Evolutionary conservation across 2,329 filamentous ascomycete genomes (phyloP), one percentile per base, ranked within the genome.

Genomic region (Cadophora sp.): DNA sequence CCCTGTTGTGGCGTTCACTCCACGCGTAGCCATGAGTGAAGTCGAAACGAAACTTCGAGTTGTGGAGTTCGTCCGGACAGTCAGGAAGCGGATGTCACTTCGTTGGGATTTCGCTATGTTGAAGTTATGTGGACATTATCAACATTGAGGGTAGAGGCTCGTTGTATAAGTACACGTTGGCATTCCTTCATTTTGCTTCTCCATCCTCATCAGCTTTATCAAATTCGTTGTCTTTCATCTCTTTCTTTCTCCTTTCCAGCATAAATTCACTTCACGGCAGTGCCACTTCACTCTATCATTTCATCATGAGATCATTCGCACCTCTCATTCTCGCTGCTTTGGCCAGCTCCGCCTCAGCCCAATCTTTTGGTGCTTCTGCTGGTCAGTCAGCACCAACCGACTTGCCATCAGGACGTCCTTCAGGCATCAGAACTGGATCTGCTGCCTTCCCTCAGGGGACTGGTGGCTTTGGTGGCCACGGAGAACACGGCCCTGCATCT

Each of bases 331-430:
- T 68, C 29, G 66, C 61, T 60, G 61, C 66, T 61, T 55, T 68
- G 66, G 66, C 61, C 61, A 64, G 61, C 61, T 64, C 61, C 61
- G 61, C 61, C 37, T 64, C 66, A 50, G 66, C 66, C 40, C 55
- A 68, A 31, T 61, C 43, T 19, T 64, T 56, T 34, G 63, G 53
- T 48, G 40, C 26, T 37, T 37, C 55, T 65, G 63, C 53, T 64
- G 62, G 51, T 26, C 62, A 64, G 37, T 29, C 48, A 31, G n/a
- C 50, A 19, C 27, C 27, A 48, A 62, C 60, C 8, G 46, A 50
- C 9, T 22, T 50, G 27, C 19, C 19, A 12, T 62, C 43, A n/a
- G 27, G 51, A n/a, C 51, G 26, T n/a, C 37, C 53, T 12, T 37
- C 63, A 48, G 51, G 53, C 31, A 31, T 63, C n/a, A 29, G 37